Conservation (phyloP, 2,329 filamentous ascomycete species). For the Ascomycota sp. region DNA sequence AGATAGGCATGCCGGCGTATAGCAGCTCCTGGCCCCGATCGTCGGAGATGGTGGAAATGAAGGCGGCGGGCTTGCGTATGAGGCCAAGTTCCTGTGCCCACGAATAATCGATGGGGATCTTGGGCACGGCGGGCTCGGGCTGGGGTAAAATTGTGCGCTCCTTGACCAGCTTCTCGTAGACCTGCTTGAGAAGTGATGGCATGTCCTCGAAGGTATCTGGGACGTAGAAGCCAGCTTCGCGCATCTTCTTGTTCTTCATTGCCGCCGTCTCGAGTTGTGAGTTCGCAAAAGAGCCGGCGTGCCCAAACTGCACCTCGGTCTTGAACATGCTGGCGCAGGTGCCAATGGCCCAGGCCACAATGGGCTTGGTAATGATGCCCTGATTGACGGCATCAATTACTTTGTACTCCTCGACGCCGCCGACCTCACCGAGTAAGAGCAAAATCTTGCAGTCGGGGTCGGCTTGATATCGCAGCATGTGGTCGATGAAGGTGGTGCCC, state of each 20-base stretch:
- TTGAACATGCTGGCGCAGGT: slow-evolving; percentile 99
- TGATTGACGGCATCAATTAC: slow-evolving; percentile 96
- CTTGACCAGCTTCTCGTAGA: slow-evolving; percentile 79
- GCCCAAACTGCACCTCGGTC: slow-evolving; percentile 98
- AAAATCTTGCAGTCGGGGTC: slow-evolving; percentile 98
- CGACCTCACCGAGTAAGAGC: slow-evolving; percentile 87
- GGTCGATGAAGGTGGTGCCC: slow-evolving; percentile 97
- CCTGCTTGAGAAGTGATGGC: slow-evolving; percentile 50
- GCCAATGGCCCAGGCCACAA: slow-evolving; percentile 97
- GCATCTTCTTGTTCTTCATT: slow-evolving; percentile 94
- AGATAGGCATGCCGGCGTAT: slow-evolving; percentile 98
- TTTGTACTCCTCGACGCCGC: slow-evolving; percentile 98
- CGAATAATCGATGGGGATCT: slow-evolving; percentile 99
- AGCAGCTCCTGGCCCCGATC: slow-evolving; percentile 98
- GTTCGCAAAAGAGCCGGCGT: slow-evolving; percentile 97
- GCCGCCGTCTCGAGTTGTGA: slow-evolving; percentile 95
- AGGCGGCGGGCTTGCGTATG: slow-evolving; percentile 97
- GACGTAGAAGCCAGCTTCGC: slow-evolving; percentile 81
- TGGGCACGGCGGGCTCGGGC: slow-evolving; percentile 79
- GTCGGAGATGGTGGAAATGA: slow-evolving; percentile 99
- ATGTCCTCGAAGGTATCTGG: slow-evolving; percentile 95
- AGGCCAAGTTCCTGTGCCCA: slow-evolving; percentile 99
- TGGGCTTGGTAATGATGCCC: slow-evolving; percentile 89
- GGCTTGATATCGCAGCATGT: slow-evolving; percentile 86
- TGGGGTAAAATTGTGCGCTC: slow-evolving; percentile 70